Evolutionary conservation across 257 asterid genomes (phyloP).

Genomic region (Solanum appendiculatum): DNA sequence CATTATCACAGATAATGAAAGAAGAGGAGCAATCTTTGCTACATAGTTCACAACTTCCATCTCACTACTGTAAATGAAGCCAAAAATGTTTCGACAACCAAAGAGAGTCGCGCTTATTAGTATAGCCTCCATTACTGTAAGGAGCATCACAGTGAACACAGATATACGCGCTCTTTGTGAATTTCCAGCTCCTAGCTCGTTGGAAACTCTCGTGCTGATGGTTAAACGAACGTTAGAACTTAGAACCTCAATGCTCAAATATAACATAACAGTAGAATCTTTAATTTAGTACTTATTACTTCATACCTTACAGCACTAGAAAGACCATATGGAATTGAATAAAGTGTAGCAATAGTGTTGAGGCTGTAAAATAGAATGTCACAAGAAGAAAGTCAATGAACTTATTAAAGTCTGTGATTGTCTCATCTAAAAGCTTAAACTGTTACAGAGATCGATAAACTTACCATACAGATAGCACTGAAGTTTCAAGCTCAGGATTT

Average conservation of each 20-base stretch:
- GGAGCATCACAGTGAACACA: slow-evolving; percentile 42
- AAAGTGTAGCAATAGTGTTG: slow-evolving; percentile 47
- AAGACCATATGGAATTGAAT: slow-evolving; percentile 60
- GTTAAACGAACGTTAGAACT: background rate
- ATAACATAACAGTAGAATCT: background rate
- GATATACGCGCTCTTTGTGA: slow-evolving; percentile 47
- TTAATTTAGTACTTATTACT: background rate
- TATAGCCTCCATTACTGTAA: slow-evolving; percentile 30
- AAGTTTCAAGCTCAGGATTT: slow-evolving; percentile 85
- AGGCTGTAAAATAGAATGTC: slow-evolving; percentile 22
- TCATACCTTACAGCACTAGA: slow-evolving; percentile 65
- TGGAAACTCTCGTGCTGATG: slow-evolving; percentile 73
- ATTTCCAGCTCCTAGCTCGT: slow-evolving; percentile 11
- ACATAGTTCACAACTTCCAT: slow-evolving; percentile 66
- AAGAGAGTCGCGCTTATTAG: slow-evolving; percentile 32
- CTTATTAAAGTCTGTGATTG: background rate
- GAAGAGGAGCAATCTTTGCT: slow-evolving; percentile 50
- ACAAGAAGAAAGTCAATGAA: background rate
- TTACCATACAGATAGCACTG: slow-evolving; percentile 80
- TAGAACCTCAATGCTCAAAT: background rate
- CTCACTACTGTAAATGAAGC: slow-evolving; percentile 61
- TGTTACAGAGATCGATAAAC: background rate
- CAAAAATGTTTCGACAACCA: slow-evolving; percentile 51
- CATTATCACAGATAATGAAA: slow-evolving; percentile 40
- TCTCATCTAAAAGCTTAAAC: background rate